These are phyloP conservation scores for Sicyos baderoa DNA, from an alignment of 306 rosid species.

Conservation along the genomic window DNA sequence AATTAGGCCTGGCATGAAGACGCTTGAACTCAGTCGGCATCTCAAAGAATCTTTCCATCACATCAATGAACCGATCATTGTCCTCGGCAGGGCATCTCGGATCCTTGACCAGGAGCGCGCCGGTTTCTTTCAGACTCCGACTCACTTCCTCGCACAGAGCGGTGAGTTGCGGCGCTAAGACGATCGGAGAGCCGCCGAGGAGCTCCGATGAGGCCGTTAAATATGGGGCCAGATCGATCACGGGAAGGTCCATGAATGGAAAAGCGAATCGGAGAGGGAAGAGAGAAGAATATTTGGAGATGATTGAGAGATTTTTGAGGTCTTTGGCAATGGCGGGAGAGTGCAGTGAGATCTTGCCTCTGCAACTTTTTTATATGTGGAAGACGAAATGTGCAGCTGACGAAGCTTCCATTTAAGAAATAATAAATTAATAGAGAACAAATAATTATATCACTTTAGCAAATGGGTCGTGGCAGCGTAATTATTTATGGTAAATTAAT, in stretches of 20 bases:
- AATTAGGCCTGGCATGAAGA: constrained; percentile 64
- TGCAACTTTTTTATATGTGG: too few species aligned
- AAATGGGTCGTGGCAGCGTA: too few species aligned
- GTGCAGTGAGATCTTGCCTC: not conserved
- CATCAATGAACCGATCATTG: constrained; percentile 84
- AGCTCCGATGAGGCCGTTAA: constrained; percentile 27
- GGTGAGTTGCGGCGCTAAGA: constrained; percentile 20
- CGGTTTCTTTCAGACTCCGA: constrained; percentile 66
- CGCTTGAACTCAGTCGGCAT: constrained; percentile 53
- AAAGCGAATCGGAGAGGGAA: not conserved
- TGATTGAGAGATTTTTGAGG: not conserved
- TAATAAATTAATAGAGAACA: too few species aligned
- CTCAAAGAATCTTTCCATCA: constrained; percentile 84
- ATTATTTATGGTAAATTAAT: too few species aligned
- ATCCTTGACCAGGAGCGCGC: constrained; percentile 73
- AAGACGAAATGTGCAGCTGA: too few species aligned
- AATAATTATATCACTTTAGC: too few species aligned
- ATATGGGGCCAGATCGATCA: constrained; percentile 56
- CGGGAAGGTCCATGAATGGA: constrained; percentile 53
- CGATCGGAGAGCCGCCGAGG: constrained; percentile 4
- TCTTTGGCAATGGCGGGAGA: constrained; percentile 23
- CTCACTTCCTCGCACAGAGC: constrained; percentile 55
- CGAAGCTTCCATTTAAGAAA: too few species aligned
- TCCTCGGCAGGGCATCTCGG: constrained; percentile 74
- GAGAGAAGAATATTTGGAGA: not conserved